Percentiles rank a stretch among this genome's conserved stretches.
Evolutionary conservation across 2,329 filamentous ascomycete species (phyloP).

Genomic region (Metarhizium anisopliae): DNA sequence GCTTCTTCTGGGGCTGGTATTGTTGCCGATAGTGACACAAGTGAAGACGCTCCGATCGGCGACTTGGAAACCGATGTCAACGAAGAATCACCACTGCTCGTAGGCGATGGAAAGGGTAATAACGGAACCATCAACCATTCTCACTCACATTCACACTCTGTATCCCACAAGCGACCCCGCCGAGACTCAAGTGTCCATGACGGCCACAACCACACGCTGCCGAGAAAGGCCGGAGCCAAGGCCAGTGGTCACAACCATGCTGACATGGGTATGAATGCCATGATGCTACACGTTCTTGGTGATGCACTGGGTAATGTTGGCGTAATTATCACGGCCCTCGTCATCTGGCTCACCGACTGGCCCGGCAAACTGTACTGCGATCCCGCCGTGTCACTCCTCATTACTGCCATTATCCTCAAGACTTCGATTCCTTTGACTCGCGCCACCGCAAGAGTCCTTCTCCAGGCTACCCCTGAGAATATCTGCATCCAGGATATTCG

Average conservation of each 20-base stretch:
- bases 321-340: constrained; percentile 71
- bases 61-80: constrained; percentile 31
- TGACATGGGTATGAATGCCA: constrained; percentile 92
- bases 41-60: constrained; percentile 36
- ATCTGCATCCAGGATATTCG: constrained; percentile 85
- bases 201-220: constrained; percentile 73
- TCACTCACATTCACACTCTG: constrained; percentile 7
- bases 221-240: constrained; percentile 50
- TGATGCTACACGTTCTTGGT: constrained; percentile 68
- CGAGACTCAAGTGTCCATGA: constrained; percentile 52
- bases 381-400: constrained; percentile 85
- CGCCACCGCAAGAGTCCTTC: constrained; percentile 75
- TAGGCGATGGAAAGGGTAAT: constrained; percentile 16
- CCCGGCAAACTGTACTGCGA: constrained; percentile 81
- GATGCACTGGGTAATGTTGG: constrained; percentile 82
- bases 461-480: constrained; percentile 87
- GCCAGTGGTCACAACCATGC: constrained; percentile 69
- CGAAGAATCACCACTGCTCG: constrained; percentile 40
- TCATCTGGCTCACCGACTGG: constrained; percentile 87
- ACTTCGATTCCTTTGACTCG: constrained; percentile 72
- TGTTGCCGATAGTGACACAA: constrained; percentile 43
- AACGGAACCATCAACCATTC: constrained; percentile 20
- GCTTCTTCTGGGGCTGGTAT: constrained; percentile 39
- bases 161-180: constrained; percentile 18
- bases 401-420: constrained; percentile 69